Conservation (phyloP, 148 eudicot genomes). For the Silene conica region DNA sequence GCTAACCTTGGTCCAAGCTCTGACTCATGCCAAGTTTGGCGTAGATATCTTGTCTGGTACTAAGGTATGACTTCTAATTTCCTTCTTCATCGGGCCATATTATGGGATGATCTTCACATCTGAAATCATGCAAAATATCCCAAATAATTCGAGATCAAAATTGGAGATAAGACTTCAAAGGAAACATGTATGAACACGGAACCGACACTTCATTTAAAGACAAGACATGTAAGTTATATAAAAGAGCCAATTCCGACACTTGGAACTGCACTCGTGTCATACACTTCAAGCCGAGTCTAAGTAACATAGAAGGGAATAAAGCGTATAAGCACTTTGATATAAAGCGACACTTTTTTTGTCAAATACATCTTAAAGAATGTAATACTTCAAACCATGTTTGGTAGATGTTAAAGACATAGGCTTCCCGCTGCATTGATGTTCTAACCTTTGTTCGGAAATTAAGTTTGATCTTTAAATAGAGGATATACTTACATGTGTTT, state of each 20-base stretch:
- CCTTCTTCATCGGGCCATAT: background rate
- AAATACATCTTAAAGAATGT: background rate
- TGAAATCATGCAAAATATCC: background rate
- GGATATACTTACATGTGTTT: background rate
- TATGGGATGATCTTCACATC: background rate
- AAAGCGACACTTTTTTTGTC: background rate
- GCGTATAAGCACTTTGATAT: background rate
- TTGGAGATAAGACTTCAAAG: background rate
- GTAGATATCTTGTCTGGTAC: conserved; percentile 96
- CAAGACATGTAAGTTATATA: too few species aligned
- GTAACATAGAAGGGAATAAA: too few species aligned
- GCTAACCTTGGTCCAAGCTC: conserved; percentile 90
- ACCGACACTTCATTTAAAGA: too few species aligned
- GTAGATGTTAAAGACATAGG: background rate
- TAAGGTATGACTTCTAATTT: conserved; percentile 43
- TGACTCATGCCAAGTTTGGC: conserved; percentile 88
- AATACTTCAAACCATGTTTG: background rate
- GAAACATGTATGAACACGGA: too few species aligned
- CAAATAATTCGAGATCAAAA: background rate
- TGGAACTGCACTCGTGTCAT: too few species aligned
- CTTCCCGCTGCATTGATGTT: background rate
- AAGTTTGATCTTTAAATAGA: background rate
- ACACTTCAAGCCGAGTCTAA: too few species aligned
- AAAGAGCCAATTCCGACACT: too few species aligned
- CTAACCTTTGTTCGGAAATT: background rate